phyloP scores from a whole-genome alignment of 179 eudicot genomes.

The Silene coronaria region DNA sequence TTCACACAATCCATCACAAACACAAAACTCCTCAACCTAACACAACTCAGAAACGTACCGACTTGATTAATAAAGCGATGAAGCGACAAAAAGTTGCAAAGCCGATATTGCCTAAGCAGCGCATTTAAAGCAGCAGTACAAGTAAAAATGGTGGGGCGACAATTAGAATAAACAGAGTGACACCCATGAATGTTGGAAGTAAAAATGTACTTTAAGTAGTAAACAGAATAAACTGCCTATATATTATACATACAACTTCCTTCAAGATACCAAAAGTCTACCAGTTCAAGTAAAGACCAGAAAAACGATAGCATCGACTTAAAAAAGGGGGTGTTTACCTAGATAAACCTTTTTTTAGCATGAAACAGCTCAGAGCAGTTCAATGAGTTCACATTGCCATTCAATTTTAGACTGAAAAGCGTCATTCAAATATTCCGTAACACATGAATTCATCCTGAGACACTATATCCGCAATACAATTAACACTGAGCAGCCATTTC shows the following conservation, averaged over 20 bases:
- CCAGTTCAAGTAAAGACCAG: background rate
- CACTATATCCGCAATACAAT: background rate
- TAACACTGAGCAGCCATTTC: background rate
- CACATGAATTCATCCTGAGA: background rate
- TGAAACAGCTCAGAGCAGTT: background rate
- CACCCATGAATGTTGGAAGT: conserved; percentile 35
- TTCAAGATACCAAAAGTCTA: background rate
- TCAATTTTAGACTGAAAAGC: background rate
- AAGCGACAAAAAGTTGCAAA: conserved; percentile 67
- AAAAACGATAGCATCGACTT: background rate
- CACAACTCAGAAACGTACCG: conserved; percentile 24
- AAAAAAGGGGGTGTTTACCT: background rate
- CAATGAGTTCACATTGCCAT: background rate
- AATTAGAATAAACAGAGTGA: conserved; percentile 85
- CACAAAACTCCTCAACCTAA: background rate
- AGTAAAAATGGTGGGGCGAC: conserved; percentile 86
- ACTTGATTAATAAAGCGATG: conserved; percentile 88
- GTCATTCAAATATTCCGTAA: conserved; percentile 7
- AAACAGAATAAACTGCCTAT: no score
- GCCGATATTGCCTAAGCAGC: conserved; percentile 52
- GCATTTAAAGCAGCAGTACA: conserved; percentile 80
- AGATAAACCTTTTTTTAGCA: background rate
- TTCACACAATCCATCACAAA: background rate
- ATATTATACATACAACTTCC: background rate
- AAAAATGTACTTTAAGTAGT: no score